Base-by-base conservation (phyloP, 495 filamentous ascomycete genomes). In the Daldinia vernicosa region DNA sequence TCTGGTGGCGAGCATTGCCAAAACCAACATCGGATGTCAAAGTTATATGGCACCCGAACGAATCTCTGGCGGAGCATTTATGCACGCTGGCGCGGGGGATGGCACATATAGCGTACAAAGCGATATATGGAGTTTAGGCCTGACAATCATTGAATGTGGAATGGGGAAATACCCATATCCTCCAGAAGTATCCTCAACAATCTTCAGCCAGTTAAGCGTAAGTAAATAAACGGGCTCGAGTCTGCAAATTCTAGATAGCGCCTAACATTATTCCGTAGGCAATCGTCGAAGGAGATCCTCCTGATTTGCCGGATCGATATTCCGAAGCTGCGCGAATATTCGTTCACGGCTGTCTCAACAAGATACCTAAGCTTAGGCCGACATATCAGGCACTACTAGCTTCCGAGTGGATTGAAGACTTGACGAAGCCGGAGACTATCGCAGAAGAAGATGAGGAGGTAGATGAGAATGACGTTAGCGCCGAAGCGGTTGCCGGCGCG, bases 21-120 rank as follows among this genome's bases (percentile, higher is more conserved):
- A 97, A 80, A 99, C 95, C 24, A 99, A 99, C 77, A 99, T 99
- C 70, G 95, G 95, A 22, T 99, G 95, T 75, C 95, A 99, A 78
- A 97, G 94, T 79, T 99, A 99, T 82, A 99, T 99, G 95, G 95
- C 95, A 0, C 95, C 95, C 3, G 95, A 99, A 77, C 87, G 95
- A 58, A 99, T 99, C 65, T 91, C 92, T 30, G 92, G 92, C 26
- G 92, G 93, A 57, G 92, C 93, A 26, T 87, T 93, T 69, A 89
- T 93, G 74, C 88, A 91, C 9, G 85, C 91, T 22, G 88, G 92
- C 3, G 87, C 88, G 55, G 88, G 87, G 27, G 88, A 87, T 53
- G 94, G 95, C 30, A 98, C 95, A 1, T 99, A 99, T 79, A 97
- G 93, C 78, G 95, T 98, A 22, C 96, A 98, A 78, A 97, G 93